Base-by-base conservation (phyloP, 495 filamentous ascomycete genomes). In the Chaetomidium leptoderma region DNA sequence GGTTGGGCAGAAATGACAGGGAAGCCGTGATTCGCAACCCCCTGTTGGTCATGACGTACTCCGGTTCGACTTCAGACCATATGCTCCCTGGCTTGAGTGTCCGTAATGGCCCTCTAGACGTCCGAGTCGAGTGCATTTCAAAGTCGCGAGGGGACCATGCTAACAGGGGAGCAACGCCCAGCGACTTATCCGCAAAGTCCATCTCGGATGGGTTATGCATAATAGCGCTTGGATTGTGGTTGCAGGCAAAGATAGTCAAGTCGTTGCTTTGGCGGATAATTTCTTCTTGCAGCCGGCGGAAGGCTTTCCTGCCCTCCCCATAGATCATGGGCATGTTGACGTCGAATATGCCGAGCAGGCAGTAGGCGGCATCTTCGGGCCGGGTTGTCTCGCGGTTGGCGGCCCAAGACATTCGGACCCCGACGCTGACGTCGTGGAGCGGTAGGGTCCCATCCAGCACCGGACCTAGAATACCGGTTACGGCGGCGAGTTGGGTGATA, bases 341-440 rank as follows among this genome's bases (percentile, higher is more conserved):
- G 14, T 58, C 61, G 45, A 71, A 73, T 0, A 74, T 59, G 2
- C 72, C 72, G 8, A 74, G 43, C 2, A 76, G 61, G 23, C 65
- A 73, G 55, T 74, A 74, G 4, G 72, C 71, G 6, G 46, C 40
- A 53, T 76, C 72, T 55, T 76, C 73, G 2, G 47, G 33, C 6
- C 63, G 44, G 4, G 61, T 71, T 1, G 69, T 73, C 4, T 62
- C 6, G 14, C 73, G 65, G 13, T 33, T 43, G n/a, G 64, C 59
- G 7, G 69, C 65, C 72, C 70, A 76, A 16, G 53, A 60, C 54
- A 75, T 66, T 27, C 70, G 32, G 2, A 13, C 32, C 9, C 9
- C 32, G 14, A 35, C 32, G 14, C 32, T 2, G 32, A 35, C 32
- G 32, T 10, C 32, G 32, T 13, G 14, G 9, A 8, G 9, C 3